These are phyloP conservation scores for Cladosporium sp. DNA, from an alignment of 2,329 filamentous ascomycete genomes.

Conservation along the genomic window DNA sequence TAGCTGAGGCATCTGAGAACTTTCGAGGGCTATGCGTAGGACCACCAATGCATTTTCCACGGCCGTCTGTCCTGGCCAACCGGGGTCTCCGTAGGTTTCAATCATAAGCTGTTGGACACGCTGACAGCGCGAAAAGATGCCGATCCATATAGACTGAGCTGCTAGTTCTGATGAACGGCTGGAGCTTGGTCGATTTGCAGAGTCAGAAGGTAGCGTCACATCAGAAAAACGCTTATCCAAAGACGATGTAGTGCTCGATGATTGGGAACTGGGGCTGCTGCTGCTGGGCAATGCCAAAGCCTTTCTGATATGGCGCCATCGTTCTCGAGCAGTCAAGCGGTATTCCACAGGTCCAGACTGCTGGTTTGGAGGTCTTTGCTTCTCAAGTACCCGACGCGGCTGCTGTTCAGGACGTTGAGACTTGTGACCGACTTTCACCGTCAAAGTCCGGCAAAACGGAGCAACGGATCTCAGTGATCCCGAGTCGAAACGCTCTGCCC, in stretches of 20 bases:
- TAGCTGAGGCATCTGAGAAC: constrained; percentile 17
- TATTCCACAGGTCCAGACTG: neutral
- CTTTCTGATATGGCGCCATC: neutral
- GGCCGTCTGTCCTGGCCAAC: constrained; percentile 26
- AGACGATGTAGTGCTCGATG: neutral
- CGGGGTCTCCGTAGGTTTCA: constrained; percentile 24
- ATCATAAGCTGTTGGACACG: constrained; percentile 21
- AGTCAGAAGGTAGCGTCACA: neutral
- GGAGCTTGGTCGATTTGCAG: neutral
- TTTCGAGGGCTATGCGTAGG: constrained; percentile 28
- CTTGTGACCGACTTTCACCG: constrained; percentile 17
- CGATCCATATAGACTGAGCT: constrained; percentile 16
- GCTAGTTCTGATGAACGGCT: neutral
- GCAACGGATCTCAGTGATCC: constrained; percentile 9
- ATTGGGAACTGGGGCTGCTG: neutral
- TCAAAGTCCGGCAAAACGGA: constrained; percentile 19
- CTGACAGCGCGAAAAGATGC: constrained; percentile 20
- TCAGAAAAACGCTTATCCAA: neutral
- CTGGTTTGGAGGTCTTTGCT: neutral
- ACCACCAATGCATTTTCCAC: constrained; percentile 25
- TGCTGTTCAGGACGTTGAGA: neutral
- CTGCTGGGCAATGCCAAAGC: neutral
- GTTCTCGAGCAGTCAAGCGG: neutral
- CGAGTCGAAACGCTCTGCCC: neutral
- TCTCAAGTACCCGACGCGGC: neutral